Evolutionary conservation across 2,329 filamentous ascomycete genomes (phyloP).

Genomic region (Paracoccidioides lutzii): DNA sequence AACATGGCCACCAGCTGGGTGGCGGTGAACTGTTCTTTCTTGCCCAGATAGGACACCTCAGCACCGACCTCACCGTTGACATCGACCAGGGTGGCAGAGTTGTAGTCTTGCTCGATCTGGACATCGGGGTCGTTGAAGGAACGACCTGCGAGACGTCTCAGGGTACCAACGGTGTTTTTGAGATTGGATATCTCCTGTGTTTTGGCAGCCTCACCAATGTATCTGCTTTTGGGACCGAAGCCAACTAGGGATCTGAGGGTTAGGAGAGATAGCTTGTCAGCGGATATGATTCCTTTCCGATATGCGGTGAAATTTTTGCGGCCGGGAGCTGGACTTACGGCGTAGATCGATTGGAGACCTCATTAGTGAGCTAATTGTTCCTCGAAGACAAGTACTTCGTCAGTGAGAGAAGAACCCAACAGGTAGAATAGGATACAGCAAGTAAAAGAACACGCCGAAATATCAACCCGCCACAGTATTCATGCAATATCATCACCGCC

Average conservation of each 20-base stretch:
- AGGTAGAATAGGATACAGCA: neutral
- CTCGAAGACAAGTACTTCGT: slow-evolving; percentile 20
- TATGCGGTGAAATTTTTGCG: too few species aligned
- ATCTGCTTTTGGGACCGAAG: slow-evolving; percentile 87
- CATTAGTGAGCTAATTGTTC: slow-evolving; percentile 72
- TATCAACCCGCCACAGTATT: neutral
- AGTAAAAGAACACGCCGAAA: neutral
- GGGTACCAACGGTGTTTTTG: slow-evolving; percentile 90
- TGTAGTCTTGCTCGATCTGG: slow-evolving; percentile 80
- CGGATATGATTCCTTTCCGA: neutral
- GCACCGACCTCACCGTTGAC: slow-evolving; percentile 89
- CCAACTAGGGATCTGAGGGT: slow-evolving; percentile 68
- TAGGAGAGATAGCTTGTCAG: neutral
- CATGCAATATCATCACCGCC: neutral
- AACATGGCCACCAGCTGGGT: slow-evolving; percentile 93
- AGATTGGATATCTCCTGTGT: slow-evolving; percentile 98
- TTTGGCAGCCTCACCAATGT: slow-evolving; percentile 90
- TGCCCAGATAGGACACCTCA: slow-evolving; percentile 82
- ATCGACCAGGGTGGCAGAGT: slow-evolving; percentile 75
- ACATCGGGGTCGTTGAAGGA: slow-evolving; percentile 81
- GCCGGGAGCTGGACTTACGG: slow-evolving; percentile 55
- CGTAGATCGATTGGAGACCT: slow-evolving; percentile 95
- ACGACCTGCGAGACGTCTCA: slow-evolving; percentile 88
- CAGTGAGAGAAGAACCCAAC: slow-evolving; percentile 11
- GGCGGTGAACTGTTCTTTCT: slow-evolving; percentile 91